Base-by-base conservation (phyloP, 2,329 filamentous ascomycete species). In the Stenocarpella maydis region DNA sequence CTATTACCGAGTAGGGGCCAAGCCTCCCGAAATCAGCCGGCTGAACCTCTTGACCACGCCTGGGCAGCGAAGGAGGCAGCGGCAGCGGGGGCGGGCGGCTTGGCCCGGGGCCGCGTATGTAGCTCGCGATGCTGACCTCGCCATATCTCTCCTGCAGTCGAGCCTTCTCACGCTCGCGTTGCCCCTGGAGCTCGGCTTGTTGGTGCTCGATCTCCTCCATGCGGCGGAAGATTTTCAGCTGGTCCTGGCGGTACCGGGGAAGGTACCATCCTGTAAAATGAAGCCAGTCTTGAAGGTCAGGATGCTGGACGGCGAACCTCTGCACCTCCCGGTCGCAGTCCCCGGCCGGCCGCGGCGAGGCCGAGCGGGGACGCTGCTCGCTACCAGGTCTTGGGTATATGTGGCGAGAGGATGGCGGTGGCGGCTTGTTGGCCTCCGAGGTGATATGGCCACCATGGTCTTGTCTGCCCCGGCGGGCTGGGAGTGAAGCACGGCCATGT, bases 221-320 rank as follows among this genome's bases (percentile, higher is more conserved):
- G 2, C 58, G 69, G 19, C 61, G 69, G 14, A 52, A 34, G n/a
- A 52, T 31, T 26, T 21, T n/a, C 19, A 71, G 61, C 17, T 65
- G 45, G 4, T n/a, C 5, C 34, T 3, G 14, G 43, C 67, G 69
- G 31, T 15, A 66, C 9, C 41, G 19, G 21, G 9, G 3, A n/a
- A 28, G 17, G 58, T 61, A n/a, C 52, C 60, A 71, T 19, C 65
- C 50, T 12, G 60, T 55, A 14, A 41, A 55, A 15, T 37, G n/a
- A 8, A 69, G 53, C 61, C 67, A 66, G 47, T 70, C 64, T 10
- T 17, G 45, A 17, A 70, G 49, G 8, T 70, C 54, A 17, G 39
- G 47, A 37, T 55, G 14, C 17, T 14, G 19, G 5, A 15, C 9
- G 24, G 15, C 8, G 21, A 26, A 28, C 10, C 26, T 41, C 31